Conservation (phyloP, 306 rosid species). For the Vigna reflexopilosa region DNA sequence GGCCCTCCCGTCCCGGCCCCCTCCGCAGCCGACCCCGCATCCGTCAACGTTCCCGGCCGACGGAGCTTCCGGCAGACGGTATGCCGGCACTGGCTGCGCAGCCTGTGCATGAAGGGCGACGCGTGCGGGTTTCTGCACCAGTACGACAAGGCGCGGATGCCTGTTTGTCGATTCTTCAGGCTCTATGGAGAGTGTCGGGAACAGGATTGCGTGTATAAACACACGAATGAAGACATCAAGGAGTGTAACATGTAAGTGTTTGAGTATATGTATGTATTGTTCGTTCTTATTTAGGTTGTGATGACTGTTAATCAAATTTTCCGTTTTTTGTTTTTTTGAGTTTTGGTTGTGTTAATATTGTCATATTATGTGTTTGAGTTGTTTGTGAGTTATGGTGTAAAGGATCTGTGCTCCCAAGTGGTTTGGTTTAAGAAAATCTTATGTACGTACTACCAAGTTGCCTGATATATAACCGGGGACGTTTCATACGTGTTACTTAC, state of each 20-base stretch:
- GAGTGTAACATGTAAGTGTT: conserved; percentile 94
- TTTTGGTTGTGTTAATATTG: neutral
- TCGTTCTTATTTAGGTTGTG: conserved; percentile 10
- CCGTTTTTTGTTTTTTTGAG: neutral
- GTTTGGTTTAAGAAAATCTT: neutral
- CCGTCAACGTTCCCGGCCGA: conserved; percentile 55
- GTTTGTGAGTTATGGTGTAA: conserved; percentile 1
- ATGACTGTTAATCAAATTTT: neutral
- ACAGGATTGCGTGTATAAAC: conserved; percentile 97
- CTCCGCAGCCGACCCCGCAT: conserved; percentile 6
- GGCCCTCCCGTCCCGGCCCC: conserved; percentile 35
- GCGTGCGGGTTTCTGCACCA: conserved; percentile 98
- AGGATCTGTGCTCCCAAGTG: conserved; percentile 8
- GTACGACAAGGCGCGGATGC: conserved; percentile 97
- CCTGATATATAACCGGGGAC: neutral
- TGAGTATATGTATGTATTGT: neutral
- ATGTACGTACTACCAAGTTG: neutral
- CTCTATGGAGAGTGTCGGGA: conserved; percentile 96
- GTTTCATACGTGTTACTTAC: conserved; percentile 25
- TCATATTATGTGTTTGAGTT: neutral
- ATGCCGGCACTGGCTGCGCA: conserved; percentile 96
- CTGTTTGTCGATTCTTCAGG: conserved; percentile 91
- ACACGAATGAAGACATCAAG: conserved; percentile 96
- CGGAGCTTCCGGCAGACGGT: conserved; percentile 98
- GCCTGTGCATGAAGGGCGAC: conserved; percentile 97